Evolutionary conservation across 1,139 yeast species (phyloP), one percentile per base, ranked within the genome.

Genomic region (Debaryomyces singareniensis): DNA sequence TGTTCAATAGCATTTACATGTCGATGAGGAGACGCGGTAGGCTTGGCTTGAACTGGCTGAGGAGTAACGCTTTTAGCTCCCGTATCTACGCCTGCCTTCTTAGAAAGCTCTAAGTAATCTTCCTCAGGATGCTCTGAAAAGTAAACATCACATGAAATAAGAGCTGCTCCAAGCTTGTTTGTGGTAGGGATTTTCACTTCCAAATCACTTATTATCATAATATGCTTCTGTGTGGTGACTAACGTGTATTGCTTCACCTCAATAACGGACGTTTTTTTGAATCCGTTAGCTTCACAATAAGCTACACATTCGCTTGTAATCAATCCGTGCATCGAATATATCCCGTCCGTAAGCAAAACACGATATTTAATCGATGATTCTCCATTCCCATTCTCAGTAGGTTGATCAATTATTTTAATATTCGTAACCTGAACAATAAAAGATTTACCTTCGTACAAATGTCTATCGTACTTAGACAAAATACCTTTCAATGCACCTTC

Each of bases 1-100:
- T 80, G 83, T 50, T 86, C 96, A 43, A 91, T 86, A 4, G 94
- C 83, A 40, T 75, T 75, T 29, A 82, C 62, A 36, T 61, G 55
- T 28, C 57, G 49, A 12, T 23, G 31, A 24, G 28, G 28, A 20
- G 30, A 21, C 29, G 35, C 28, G 27, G 28, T 30, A 32, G 26
- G 2, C 13, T 13, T 13, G 9, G 9, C 9, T 12, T 23, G 11
- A 18, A 18, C n/a, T 18, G 21, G 21, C n/a, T 32, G 37, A 15
- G 28, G 28, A 5, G 21, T 24, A 11, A n/a, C 35, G 25, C 30
- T 20, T 12, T 27, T 11, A 10, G 12, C 36, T 4, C 32, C 27
- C 13, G 37, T 36, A 16, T 37, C 36, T 7, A 44, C 30, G 26
- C 40, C 45, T 25, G 30, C 21, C 44, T 39, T 46, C 15, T 42